phyloP scores from a whole-genome alignment of 2,329 filamentous ascomycete species.

The Xylariales sp. region DNA sequence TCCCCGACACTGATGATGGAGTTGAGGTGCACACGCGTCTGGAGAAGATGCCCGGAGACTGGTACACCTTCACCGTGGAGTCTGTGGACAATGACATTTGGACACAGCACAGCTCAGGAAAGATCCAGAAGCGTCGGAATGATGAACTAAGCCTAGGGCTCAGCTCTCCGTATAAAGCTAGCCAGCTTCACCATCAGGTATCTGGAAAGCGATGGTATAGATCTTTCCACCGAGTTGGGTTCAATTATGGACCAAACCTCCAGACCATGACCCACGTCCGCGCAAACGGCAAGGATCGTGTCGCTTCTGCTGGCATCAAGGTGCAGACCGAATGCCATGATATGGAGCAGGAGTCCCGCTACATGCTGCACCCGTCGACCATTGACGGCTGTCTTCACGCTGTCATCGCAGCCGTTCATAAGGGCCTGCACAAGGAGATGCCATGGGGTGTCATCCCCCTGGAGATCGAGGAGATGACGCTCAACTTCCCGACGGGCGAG shows the following conservation, averaged over 20 bases:
- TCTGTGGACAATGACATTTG: slow-evolving; percentile 13
- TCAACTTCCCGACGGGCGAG: slow-evolving; percentile 9
- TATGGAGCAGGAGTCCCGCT: slow-evolving; percentile 19
- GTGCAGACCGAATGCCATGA: slow-evolving; percentile 6
- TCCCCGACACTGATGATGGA: slow-evolving; percentile 12
- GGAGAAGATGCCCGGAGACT: neutral
- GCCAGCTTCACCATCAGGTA: slow-evolving; percentile 7
- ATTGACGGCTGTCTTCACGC: slow-evolving; percentile 24
- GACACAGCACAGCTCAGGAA: slow-evolving; percentile 12
- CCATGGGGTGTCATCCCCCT: slow-evolving; percentile 16
- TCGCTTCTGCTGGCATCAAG: slow-evolving; percentile 9
- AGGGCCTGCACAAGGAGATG: slow-evolving; percentile 15
- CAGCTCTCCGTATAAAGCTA: slow-evolving; percentile 6
- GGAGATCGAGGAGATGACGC: slow-evolving; percentile 10
- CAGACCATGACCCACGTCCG: slow-evolving; percentile 12
- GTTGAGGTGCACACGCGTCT: slow-evolving; percentile 1
- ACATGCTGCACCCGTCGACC: slow-evolving; percentile 28
- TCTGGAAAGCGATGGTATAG: slow-evolving; percentile 16
- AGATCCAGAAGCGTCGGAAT: neutral
- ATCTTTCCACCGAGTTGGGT: slow-evolving; percentile 15
- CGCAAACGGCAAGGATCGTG: slow-evolving; percentile 10
- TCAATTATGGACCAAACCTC: slow-evolving; percentile 16
- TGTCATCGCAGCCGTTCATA: slow-evolving; percentile 15
- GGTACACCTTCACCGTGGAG: slow-evolving; percentile 14
- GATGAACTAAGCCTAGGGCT: slow-evolving; percentile 3